These are phyloP conservation scores for Leccinum arenicola DNA, from an alignment of 768 basidiomycete genomes.

Conservation along the genomic window DNA sequence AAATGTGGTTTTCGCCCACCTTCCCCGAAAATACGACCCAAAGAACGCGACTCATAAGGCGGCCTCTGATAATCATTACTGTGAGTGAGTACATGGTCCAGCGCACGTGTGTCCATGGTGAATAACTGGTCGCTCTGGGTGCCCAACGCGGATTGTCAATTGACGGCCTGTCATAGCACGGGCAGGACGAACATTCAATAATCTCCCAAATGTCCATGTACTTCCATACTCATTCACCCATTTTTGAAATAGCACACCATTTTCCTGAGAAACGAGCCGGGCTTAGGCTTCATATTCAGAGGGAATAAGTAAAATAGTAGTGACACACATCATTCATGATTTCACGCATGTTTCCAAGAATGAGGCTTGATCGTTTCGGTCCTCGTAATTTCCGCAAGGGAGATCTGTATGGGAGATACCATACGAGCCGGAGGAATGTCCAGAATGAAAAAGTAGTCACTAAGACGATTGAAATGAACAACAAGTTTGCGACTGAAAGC, in stretches of 20 bases:
- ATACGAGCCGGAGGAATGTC: conserved; percentile 29
- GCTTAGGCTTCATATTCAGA: neutral
- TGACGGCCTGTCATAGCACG: neutral
- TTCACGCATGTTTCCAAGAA: conserved; percentile 49
- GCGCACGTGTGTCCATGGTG: conserved; percentile 59
- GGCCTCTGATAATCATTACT: conserved; percentile 57
- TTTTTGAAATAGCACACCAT: conserved; percentile 34
- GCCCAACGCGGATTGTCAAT: neutral
- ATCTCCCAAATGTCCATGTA: conserved; percentile 42
- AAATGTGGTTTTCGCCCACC: conserved; percentile 17
- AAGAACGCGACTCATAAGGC: conserved; percentile 31
- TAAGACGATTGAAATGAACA: conserved; percentile 4
- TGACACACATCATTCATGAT: conserved; percentile 41
- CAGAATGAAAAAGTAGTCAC: conserved; percentile 30
- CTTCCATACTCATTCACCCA: conserved; percentile 50
- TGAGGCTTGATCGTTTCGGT: conserved; percentile 40
- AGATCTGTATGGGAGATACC: conserved; percentile 35
- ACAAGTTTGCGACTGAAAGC: neutral
- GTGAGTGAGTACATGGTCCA: conserved; percentile 63
- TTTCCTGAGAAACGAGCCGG: conserved; percentile 17
- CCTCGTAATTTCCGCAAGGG: conserved; percentile 50
- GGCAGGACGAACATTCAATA: conserved; percentile 41
- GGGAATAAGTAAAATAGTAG: neutral
- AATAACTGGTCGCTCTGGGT: conserved; percentile 40
- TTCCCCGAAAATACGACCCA: conserved; percentile 42